Evolutionary conservation across 345 rosid genomes (phyloP).

Genomic region (Rhodamnia rubescens): DNA sequence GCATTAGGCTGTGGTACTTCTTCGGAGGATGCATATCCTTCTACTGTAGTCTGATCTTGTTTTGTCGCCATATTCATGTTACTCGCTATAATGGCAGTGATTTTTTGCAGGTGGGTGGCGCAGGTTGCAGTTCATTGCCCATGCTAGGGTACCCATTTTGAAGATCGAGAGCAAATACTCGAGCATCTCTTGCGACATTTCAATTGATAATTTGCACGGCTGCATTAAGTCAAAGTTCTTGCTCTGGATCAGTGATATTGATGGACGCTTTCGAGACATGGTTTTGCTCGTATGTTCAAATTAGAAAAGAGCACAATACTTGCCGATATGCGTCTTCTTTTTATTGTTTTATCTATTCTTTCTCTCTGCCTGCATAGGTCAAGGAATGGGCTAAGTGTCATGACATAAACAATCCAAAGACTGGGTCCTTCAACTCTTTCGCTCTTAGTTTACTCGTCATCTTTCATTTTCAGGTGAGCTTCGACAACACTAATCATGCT

Average conservation of each 20-base stretch:
- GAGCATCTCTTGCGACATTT: conserved; percentile 74
- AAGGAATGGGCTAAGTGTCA: conserved; percentile 98
- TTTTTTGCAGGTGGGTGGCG: conserved; percentile 35
- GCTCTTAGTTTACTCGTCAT: conserved; percentile 74
- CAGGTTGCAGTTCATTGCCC: conserved; percentile 39
- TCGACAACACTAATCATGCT: background rate
- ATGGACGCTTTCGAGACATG: conserved; percentile 76
- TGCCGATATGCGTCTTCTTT: background rate
- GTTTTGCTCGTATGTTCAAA: conserved; percentile 49
- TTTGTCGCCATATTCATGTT: background rate
- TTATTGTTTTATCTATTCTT: background rate
- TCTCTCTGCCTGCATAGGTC: conserved; percentile 35
- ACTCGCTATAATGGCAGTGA: background rate
- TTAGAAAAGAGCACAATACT: background rate
- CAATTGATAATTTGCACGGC: conserved; percentile 68
- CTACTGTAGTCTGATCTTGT: background rate
- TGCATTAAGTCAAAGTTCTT: conserved; percentile 68
- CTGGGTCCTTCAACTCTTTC: conserved; percentile 67
- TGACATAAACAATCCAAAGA: conserved; percentile 57
- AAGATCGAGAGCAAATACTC: conserved; percentile 37
- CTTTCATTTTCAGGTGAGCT: conserved; percentile 86
- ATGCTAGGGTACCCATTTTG: conserved; percentile 82
- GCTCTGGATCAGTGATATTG: conserved; percentile 70
- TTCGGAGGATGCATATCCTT: background rate
- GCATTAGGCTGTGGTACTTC: background rate